phyloP scores from a whole-genome alignment of 768 basidiomycete genomes.

The Lactifluus hygrophoroides region DNA sequence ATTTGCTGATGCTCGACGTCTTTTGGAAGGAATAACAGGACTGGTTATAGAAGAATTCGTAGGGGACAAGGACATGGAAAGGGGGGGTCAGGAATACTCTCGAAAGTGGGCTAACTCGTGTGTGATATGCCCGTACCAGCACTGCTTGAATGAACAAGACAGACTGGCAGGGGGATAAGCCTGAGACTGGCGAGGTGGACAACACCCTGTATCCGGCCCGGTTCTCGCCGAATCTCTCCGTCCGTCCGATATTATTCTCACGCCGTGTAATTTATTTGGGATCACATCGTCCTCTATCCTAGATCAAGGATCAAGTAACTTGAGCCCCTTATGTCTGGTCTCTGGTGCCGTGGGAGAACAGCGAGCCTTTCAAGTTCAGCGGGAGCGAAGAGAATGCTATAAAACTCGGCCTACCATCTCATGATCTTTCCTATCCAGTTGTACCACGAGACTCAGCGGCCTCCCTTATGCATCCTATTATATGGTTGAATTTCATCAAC shows the following conservation, averaged over 20 bases:
- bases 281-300: no score
- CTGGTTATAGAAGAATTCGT: slow-evolving; percentile 47
- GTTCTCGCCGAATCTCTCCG: background rate
- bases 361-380: no score
- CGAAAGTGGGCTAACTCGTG: background rate
- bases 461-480: no score
- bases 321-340: no score
- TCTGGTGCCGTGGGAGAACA: no score
- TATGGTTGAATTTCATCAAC: no score
- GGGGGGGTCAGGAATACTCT: slow-evolving; percentile 14
- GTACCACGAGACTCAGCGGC: background rate
- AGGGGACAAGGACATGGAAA: slow-evolving; percentile 59
- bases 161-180: slow-evolving; percentile 11
- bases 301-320: no score
- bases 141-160: background rate
- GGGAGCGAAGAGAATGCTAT: no score
- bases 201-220: slow-evolving; percentile 1
- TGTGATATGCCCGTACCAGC: background rate
- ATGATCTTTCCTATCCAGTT: background rate
- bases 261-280: background rate
- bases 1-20: slow-evolving; percentile 36
- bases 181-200: background rate
- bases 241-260: background rate
- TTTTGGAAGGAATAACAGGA: slow-evolving; percentile 45
- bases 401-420: background rate